Base-by-base conservation (phyloP, 2,329 filamentous ascomycete genomes). In the Aspergillus ruber region DNA sequence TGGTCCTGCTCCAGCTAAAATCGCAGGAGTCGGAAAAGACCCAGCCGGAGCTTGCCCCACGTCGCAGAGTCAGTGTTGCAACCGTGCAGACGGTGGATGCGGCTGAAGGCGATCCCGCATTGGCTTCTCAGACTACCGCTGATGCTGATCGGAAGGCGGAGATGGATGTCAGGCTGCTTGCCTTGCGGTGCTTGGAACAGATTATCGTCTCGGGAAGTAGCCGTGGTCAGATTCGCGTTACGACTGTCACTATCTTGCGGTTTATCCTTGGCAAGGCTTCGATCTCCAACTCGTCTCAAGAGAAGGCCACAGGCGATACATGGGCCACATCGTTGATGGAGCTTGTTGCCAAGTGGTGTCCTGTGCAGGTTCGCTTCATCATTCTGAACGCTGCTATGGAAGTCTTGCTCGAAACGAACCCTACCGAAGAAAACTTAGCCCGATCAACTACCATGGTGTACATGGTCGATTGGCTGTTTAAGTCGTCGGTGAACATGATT, bases 361-460 rank as follows among this genome's bases (percentile, higher is more conserved):
- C 93, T 0, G 90, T 97, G 1, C 91, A 97, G 65, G 89, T 95
- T 62, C 86, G 93, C 46, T 97, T 95, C 70, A 82, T 91, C 35
- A 93, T 97, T 48, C 76, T 96, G 42, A 80, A 95, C 41, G 86
- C 87, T 1, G 79, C 86, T 2, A 83, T 94, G 71, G 90, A 96
- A 57, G 80, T 80, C 3, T 72, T 97, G 44, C 74, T 87, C 3
- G 78, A 80, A 48, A 82, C 80, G 40, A 81, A 83, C 0, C 76
- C 90, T 32, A 78, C 77, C 5, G 86, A 90, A 59, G 82, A 85
- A 8, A 82, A 83, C 38, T 68, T 96, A 29, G 77, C 82, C 40
- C 82, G 86, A 47, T 87, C 95, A 59, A 74, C 90, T 46, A 81
- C 85, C 4, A 74, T 95, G 50, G 81, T 86, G 1, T 84, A 83